These are phyloP conservation scores for Xylariaceae sp. DNA, from an alignment of 2,329 filamentous ascomycete species.

Conservation along the genomic window DNA sequence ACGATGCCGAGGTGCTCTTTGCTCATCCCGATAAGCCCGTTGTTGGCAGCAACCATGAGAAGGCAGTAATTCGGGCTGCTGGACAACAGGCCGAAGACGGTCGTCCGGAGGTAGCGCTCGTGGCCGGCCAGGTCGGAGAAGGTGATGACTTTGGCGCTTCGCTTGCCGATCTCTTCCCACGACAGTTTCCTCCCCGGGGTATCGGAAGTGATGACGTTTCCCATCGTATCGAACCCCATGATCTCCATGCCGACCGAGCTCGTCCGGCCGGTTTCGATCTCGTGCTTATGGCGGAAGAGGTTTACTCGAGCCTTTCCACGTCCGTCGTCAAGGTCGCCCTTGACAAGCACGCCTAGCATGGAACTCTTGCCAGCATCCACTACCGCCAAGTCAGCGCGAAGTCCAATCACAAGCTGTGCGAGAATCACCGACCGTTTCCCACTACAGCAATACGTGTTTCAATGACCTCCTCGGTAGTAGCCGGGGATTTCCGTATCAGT, in stretches of 20 bases:
- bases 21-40: slow-evolving; percentile 95
- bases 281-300: slow-evolving; percentile 95
- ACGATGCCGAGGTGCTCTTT: slow-evolving; percentile 97
- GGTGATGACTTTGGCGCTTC: slow-evolving; percentile 91
- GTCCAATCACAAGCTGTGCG: slow-evolving; percentile 6
- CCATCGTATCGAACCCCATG: slow-evolving; percentile 88
- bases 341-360: slow-evolving; percentile 90
- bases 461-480: slow-evolving; percentile 77
- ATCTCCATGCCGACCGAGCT: slow-evolving; percentile 99
- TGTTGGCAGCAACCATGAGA: slow-evolving; percentile 97
- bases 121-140: slow-evolving; percentile 96
- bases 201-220: slow-evolving; percentile 75
- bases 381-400: slow-evolving; percentile 26
- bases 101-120: slow-evolving; percentile 90
- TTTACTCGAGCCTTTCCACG: slow-evolving; percentile 91
- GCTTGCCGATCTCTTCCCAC: slow-evolving; percentile 96
- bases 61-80: slow-evolving; percentile 96
- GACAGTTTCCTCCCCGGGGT: slow-evolving; percentile 77
- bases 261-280: slow-evolving; percentile 90
- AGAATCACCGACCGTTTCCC: slow-evolving; percentile 65
- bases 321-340: slow-evolving; percentile 91
- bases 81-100: slow-evolving; percentile 89
- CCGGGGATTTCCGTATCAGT: slow-evolving; percentile 69
- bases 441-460: slow-evolving; percentile 96
- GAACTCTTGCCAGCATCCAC: slow-evolving; percentile 97